A percentile compares a stretch with the other conserved stretches of the same genome.
These are phyloP conservation scores for Arthrobotrys pseudoclavata DNA, from an alignment of 2,329 filamentous ascomycete species.

Conservation along the genomic window DNA sequence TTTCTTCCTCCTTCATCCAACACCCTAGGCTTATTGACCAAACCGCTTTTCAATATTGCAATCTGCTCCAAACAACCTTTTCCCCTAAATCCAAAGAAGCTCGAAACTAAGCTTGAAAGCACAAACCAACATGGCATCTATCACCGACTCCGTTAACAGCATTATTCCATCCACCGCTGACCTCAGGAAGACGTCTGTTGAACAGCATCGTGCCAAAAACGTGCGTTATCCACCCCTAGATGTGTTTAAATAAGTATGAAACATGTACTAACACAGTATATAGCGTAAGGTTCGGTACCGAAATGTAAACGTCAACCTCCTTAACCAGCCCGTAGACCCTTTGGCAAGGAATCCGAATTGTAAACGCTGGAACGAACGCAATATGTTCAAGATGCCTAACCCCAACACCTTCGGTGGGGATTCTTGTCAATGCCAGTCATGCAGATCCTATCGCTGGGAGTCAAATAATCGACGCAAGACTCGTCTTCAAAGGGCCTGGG, in stretches of 20 bases:
- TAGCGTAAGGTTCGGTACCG: conserved; percentile 63
- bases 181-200: conserved; percentile 62
- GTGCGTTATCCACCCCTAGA: conserved; percentile 50
- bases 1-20: not conserved
- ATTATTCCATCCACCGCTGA: conserved; percentile 59
- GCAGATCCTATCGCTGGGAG: conserved; percentile 47
- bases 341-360: conserved; percentile 26
- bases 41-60: not conserved
- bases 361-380: conserved; percentile 62
- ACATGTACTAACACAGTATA: not conserved
- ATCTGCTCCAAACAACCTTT: conserved; percentile 3
- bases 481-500: conserved; percentile 42
- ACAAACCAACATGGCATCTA: conserved; percentile 36
- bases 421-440: conserved; percentile 60
- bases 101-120: not conserved
- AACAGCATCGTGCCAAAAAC: conserved; percentile 63
- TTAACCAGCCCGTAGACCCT: conserved; percentile 60
- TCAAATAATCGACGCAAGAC: conserved; percentile 53
- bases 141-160: conserved; percentile 49
- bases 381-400: conserved; percentile 62
- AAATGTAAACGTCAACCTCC: conserved; percentile 62
- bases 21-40: not conserved
- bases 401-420: conserved; percentile 39
- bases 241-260: not conserved
- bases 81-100: conserved; percentile 18